Evolutionary conservation across 257 asterid genomes (phyloP).

Genomic region (Paraleonurus japonicus): DNA sequence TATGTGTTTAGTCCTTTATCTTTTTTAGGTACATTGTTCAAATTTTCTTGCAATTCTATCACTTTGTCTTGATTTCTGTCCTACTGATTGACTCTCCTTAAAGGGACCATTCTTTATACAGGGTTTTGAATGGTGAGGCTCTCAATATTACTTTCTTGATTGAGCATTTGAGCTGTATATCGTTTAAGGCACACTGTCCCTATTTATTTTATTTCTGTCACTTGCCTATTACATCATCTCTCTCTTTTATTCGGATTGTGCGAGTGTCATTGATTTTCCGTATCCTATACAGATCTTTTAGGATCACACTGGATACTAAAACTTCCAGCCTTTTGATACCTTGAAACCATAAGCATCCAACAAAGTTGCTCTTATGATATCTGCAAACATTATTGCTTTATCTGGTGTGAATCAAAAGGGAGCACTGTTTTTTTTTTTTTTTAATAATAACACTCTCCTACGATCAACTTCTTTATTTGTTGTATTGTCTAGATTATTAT

Average conservation of each 20-base stretch:
- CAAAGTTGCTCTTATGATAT: background rate
- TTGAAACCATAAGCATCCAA: background rate
- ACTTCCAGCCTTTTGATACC: background rate
- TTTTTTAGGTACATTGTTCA: conserved; percentile 26
- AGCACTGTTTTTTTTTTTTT: background rate
- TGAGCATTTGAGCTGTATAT: conserved; percentile 6
- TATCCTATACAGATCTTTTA: background rate
- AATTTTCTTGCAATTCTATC: conserved; percentile 1
- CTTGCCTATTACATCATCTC: conserved; percentile 22
- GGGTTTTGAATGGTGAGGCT: conserved; percentile 25
- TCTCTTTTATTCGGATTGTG: background rate
- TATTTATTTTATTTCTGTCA: conserved; percentile 14
- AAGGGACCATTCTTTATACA: conserved; percentile 24
- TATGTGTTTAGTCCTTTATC: conserved; percentile 10
- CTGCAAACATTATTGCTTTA: background rate
- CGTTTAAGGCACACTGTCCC: conserved; percentile 20
- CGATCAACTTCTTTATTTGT: background rate
- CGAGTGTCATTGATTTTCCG: background rate
- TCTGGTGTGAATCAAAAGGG: background rate
- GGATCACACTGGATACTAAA: background rate
- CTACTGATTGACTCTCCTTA: conserved; percentile 36
- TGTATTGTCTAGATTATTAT: background rate
- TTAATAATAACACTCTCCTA: background rate
- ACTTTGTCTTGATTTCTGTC: conserved; percentile 18
- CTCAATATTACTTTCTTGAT: conserved; percentile 20